Conservation (phyloP, 768 basidiomycete species). For the Phallus indusiatus region DNA sequence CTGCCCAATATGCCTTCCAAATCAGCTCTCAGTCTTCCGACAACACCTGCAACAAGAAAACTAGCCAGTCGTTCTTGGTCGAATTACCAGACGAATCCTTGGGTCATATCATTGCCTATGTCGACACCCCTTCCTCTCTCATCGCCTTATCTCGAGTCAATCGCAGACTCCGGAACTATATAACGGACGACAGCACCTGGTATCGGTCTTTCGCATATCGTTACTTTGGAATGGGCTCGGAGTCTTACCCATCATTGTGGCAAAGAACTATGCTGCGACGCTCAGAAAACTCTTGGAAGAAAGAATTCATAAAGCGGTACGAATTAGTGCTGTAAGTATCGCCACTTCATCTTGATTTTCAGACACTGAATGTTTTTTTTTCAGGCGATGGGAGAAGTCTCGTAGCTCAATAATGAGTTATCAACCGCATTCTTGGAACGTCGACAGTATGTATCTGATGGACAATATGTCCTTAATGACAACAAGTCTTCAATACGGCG, state of each 20-base stretch:
- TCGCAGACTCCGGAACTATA: slow-evolving; percentile 46
- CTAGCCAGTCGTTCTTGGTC: slow-evolving; percentile 28
- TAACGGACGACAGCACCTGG: slow-evolving; percentile 77
- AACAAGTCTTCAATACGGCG: no score
- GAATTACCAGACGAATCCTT: slow-evolving; percentile 58
- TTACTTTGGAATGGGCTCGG: no score
- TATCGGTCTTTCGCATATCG: no score
- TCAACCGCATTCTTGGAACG: no score
- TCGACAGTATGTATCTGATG: no score
- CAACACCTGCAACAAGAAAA: background rate
- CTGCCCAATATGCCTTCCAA: slow-evolving; percentile 1
- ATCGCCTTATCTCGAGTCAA: slow-evolving; percentile 46
- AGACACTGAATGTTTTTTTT: background rate
- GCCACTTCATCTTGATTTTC: background rate
- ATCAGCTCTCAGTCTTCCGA: background rate
- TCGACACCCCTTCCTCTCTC: slow-evolving; percentile 50
- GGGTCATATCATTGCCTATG: slow-evolving; percentile 65
- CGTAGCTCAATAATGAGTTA: no score
- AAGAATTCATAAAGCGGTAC: slow-evolving; percentile 58
- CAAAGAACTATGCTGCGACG: no score
- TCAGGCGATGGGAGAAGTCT: no score
- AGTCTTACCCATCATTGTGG: no score
- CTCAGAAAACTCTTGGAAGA: no score
- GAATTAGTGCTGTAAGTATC: slow-evolving; percentile 40
- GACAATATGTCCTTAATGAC: no score